Conservation (phyloP, 257 asterid species). For the Hygrophila difformis region DNA sequence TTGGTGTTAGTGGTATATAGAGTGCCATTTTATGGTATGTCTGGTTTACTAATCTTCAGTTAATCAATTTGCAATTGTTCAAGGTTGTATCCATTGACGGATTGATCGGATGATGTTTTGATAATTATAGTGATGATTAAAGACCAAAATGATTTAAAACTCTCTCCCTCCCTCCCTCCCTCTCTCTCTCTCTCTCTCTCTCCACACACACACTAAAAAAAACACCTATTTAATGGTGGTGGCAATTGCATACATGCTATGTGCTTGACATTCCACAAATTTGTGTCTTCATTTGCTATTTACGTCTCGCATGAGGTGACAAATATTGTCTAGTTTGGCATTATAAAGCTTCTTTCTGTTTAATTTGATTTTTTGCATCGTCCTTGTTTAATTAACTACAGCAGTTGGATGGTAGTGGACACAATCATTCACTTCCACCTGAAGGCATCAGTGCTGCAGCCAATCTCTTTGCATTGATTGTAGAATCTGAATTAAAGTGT, state of each 20-base stretch:
- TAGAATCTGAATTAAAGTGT: conserved; percentile 81
- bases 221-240: too few species aligned
- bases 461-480: conserved; percentile 70
- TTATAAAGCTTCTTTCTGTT: conserved; percentile 8
- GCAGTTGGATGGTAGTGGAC: conserved; percentile 55
- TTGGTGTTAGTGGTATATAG: conserved; percentile 3
- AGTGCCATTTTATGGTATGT: neutral
- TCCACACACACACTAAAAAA: too few species aligned
- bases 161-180: too few species aligned
- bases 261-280: conserved; percentile 5
- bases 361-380: conserved; percentile 13
- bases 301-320: too few species aligned
- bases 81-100: conserved; percentile 2
- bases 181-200: too few species aligned
- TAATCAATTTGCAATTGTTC: conserved; percentile 11
- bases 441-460: conserved; percentile 82
- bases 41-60: conserved; percentile 10
- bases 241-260: conserved; percentile 2
- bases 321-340: too few species aligned
- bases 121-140: conserved; percentile 7
- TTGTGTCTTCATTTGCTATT: neutral
- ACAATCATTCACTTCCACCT: conserved; percentile 44
- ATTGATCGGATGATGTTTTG: conserved; percentile 12
- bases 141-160: too few species aligned
- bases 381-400: conserved; percentile 28